Evolutionary conservation across 2,329 filamentous ascomycete species (phyloP), one percentile per base, ranked within the genome.

Genomic region (Thielaviopsis euricoi): DNA sequence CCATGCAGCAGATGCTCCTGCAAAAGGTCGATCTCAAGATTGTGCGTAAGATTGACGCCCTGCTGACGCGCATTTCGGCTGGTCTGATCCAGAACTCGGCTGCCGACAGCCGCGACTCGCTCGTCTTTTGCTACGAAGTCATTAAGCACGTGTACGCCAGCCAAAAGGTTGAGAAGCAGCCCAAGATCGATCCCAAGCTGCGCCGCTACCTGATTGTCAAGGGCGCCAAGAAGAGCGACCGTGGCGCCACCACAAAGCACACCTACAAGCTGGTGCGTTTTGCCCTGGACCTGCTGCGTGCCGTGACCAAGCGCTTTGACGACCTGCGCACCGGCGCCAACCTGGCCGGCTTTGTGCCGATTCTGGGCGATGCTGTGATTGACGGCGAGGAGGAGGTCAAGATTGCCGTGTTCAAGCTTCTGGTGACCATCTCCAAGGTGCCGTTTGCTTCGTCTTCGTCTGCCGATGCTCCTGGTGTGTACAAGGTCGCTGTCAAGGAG

Each of bases 71-170:
- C 56, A 86, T 98, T 56, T 85, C 87, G 1, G 79, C 86, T 7
- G 94, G 93, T 33, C 75, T 98, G 3, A 70, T 94, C 26, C 84
- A 87, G 62, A 98, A 98, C 64, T 76, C 85, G 2, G 84, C 83
- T 0, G 84, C 88, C 0, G 82, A 86, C 62, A 87, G 82, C 64
- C 82, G 85, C 53, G 88, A 95, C 63, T 83, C 91, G 48, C 73
- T 98, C n/a, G 74, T 95, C 0, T 96, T 98, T 69, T 95, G 90
- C 68, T 97, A 95, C 67, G 89, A 97, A 68, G 79, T 97, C 52
- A 87, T 97, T 48, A 87, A 94, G 66, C 85, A 90, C 62, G 86
- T 88, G 0, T 94, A 95, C 69, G 80, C 80, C 60, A 80, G 79
- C 59, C 75, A 77, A 57, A 79, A 75, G 64, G 75, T 73, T 7